Evolutionary conservation across 306 rosid genomes (phyloP).

Genomic region (Clitoria ternatea): DNA sequence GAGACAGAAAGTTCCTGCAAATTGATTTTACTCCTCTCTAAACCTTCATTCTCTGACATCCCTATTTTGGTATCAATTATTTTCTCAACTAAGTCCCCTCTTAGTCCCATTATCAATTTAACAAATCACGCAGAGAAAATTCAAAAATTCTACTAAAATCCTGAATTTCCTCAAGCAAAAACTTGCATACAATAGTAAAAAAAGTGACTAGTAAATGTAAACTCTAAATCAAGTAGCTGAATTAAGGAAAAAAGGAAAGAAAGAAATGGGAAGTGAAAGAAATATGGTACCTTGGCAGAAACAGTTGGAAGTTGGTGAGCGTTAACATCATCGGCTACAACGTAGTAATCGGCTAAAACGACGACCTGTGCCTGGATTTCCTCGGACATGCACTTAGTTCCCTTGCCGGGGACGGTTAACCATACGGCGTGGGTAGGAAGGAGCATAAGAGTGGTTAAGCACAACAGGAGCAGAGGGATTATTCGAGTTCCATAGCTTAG

Average conservation of each 20-base stretch:
- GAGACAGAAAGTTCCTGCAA: not conserved
- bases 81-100: not conserved
- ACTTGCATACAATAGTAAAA: conserved; percentile 34
- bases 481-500: not conserved
- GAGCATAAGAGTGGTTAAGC: conserved; percentile 5
- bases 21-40: no score
- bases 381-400: conserved; percentile 58
- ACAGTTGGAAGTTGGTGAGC: conserved; percentile 28
- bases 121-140: not conserved
- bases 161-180: not conserved
- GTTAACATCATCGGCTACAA: conserved; percentile 32
- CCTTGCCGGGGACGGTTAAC: conserved; percentile 42
- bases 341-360: conserved; percentile 57
- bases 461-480: conserved; percentile 23
- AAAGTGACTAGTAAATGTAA: no score
- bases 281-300: conserved; percentile 35
- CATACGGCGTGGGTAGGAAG: conserved; percentile 33
- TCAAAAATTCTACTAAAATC: not conserved
- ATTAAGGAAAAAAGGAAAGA: not conserved
- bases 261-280: not conserved
- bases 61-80: not conserved
- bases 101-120: not conserved
- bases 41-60: no score
- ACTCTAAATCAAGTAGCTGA: not conserved
- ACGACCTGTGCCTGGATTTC: conserved; percentile 49